These are phyloP conservation scores for Termitomyces sp. DNA, from an alignment of 768 basidiomycete species.

Conservation along the genomic window DNA sequence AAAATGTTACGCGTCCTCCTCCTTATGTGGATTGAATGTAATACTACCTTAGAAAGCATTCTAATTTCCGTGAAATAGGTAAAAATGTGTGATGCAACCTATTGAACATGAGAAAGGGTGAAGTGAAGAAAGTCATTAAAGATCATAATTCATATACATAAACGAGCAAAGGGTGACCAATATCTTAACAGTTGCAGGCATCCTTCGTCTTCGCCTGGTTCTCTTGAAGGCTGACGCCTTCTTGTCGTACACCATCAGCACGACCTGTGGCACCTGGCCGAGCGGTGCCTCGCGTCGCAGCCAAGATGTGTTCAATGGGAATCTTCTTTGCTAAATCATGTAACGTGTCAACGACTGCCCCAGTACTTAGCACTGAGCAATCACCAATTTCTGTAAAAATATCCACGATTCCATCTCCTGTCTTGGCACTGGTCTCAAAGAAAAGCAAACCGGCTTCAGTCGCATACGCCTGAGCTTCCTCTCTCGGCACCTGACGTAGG, in stretches of 20 bases:
- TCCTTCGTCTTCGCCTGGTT: conserved; percentile 63
- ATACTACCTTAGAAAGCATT: background rate
- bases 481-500: conserved; percentile 83
- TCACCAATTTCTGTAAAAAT: conserved; percentile 97
- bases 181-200: conserved; percentile 72
- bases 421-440: conserved; percentile 98
- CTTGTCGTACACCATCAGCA: conserved; percentile 42
- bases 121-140: conserved; percentile 21
- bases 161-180: conserved; percentile 7
- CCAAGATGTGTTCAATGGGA: conserved; percentile 88
- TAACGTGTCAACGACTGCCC: background rate
- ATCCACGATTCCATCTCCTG: conserved; percentile 91
- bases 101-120: conserved; percentile 7
- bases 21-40: conserved; percentile 51
- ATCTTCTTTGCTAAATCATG: conserved; percentile 46
- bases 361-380: conserved; percentile 17
- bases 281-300: conserved; percentile 70
- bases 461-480: conserved; percentile 96
- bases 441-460: conserved; percentile 91
- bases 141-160: conserved; percentile 17
- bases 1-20: conserved; percentile 51
- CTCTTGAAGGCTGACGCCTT: conserved; percentile 68
- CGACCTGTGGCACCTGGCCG: conserved; percentile 57
- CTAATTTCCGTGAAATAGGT: conserved; percentile 4
- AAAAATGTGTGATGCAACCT: background rate